These are phyloP conservation scores for Spathaspora passalidarum DNA, from an alignment of 805 yeast genomes.

Conservation along the genomic window DNA sequence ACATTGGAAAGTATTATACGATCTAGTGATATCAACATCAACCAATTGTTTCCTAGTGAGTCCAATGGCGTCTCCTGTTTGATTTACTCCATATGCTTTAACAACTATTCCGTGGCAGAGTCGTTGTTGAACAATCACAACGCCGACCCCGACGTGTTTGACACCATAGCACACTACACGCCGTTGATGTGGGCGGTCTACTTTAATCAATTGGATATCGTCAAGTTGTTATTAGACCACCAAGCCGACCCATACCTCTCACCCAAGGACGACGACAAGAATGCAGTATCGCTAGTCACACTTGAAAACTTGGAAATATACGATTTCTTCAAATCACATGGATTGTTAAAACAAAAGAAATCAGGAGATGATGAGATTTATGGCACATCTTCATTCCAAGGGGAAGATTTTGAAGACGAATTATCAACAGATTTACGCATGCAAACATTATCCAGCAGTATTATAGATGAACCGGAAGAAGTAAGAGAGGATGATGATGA, in stretches of 20 bases:
- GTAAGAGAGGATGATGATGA: conserved; percentile 16
- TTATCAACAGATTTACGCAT: conserved; percentile 30
- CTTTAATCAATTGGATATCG: conserved; percentile 53
- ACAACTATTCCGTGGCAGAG: conserved; percentile 47
- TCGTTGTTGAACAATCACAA: conserved; percentile 36
- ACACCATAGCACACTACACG: conserved; percentile 51
- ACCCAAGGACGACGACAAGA: conserved; percentile 28
- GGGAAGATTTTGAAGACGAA: conserved; percentile 33
- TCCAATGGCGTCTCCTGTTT: conserved; percentile 33
- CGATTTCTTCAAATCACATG: conserved; percentile 56
- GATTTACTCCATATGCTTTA: conserved; percentile 55
- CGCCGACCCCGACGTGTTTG: conserved; percentile 50
- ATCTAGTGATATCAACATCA: conserved; percentile 15
- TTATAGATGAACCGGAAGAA: conserved; percentile 12
- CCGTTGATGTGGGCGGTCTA: conserved; percentile 88
- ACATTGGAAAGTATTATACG: conserved; percentile 26
- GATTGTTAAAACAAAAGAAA: conserved; percentile 19
- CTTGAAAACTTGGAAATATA: conserved; percentile 53
- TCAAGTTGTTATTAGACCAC: conserved; percentile 52
- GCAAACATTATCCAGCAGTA: conserved; percentile 25
- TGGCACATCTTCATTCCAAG: conserved; percentile 16
- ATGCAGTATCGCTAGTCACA: conserved; percentile 56
- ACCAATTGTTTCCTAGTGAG: conserved; percentile 18
- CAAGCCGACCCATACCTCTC: conserved; percentile 60
- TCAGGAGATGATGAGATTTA: conserved; percentile 14